phyloP scores from a whole-genome alignment of 768 basidiomycete genomes.

The Lactarius sanguifluus region DNA sequence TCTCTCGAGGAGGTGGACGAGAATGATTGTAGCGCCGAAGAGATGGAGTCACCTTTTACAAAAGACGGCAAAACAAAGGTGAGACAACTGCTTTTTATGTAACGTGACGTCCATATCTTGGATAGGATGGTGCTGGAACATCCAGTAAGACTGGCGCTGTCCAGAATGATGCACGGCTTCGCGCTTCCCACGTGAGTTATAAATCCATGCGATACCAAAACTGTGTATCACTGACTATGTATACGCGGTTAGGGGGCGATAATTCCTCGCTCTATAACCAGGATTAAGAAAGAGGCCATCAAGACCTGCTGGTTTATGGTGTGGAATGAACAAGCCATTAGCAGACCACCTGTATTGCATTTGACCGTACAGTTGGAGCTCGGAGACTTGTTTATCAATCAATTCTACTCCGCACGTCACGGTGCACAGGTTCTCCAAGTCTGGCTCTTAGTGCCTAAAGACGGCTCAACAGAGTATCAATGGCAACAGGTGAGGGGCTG shows the following conservation, averaged over 20 bases:
- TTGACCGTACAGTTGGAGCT: not conserved
- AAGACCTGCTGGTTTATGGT: conserved; percentile 2
- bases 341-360: not conserved
- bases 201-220: too few species aligned
- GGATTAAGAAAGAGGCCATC: not conserved
- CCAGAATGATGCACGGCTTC: too few species aligned
- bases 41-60: too few species aligned
- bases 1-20: too few species aligned
- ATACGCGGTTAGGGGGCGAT: not conserved
- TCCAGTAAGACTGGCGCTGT: too few species aligned
- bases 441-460: not conserved
- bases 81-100: too few species aligned
- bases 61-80: too few species aligned
- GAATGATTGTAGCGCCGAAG: too few species aligned
- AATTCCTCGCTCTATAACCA: not conserved
- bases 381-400: not conserved
- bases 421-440: not conserved
- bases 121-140: too few species aligned
- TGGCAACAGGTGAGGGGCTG: not conserved
- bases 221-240: not conserved
- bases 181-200: too few species aligned
- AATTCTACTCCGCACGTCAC: not conserved
- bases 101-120: too few species aligned
- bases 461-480: not conserved
- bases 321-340: not conserved